Evolutionary conservation across 129 eudicot species (phyloP).

Genomic region (Flaveria linearis): DNA sequence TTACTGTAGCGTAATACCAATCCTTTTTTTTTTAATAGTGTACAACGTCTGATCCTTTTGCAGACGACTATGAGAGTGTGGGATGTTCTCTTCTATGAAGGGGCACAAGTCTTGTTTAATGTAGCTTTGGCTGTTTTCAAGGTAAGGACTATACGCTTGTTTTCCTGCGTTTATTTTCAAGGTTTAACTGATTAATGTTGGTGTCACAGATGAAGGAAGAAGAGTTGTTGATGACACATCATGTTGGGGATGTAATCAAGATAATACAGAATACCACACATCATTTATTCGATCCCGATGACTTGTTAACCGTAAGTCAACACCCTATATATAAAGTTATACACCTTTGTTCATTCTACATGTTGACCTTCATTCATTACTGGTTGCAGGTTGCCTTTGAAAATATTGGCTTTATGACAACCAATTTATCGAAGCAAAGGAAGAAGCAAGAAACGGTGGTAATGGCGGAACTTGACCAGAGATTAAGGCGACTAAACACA

Average conservation of each 20-base stretch:
- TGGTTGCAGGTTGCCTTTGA: conserved; percentile 81
- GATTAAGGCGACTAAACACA: conserved; percentile 75
- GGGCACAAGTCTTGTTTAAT: conserved; percentile 73
- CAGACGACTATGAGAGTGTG: conserved; percentile 97
- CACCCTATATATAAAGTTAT: not conserved
- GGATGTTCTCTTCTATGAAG: conserved; percentile 95
- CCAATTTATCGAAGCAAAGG: conserved; percentile 81
- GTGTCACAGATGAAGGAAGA: conserved; percentile 81
- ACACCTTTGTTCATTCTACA: not conserved
- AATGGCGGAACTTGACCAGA: conserved; percentile 91
- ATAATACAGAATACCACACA: conserved; percentile 76
- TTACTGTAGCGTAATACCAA: not conserved
- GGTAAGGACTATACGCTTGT: conserved; percentile 41
- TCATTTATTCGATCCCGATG: conserved; percentile 91
- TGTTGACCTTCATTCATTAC: not conserved
- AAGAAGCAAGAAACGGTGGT: conserved; percentile 97
- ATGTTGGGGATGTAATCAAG: conserved; percentile 85
- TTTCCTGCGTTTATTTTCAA: not conserved
- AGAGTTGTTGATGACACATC: conserved; percentile 62
- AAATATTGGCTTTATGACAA: conserved; percentile 69
- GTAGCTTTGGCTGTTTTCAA: conserved; percentile 88
- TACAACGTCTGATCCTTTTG: conserved; percentile 17
- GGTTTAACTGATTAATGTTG: not conserved
- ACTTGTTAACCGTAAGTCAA: conserved; percentile 63
- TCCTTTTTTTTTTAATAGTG: not conserved